Base-by-base conservation (phyloP, 179 eudicot genomes). In the Carnegiea gigantea region DNA sequence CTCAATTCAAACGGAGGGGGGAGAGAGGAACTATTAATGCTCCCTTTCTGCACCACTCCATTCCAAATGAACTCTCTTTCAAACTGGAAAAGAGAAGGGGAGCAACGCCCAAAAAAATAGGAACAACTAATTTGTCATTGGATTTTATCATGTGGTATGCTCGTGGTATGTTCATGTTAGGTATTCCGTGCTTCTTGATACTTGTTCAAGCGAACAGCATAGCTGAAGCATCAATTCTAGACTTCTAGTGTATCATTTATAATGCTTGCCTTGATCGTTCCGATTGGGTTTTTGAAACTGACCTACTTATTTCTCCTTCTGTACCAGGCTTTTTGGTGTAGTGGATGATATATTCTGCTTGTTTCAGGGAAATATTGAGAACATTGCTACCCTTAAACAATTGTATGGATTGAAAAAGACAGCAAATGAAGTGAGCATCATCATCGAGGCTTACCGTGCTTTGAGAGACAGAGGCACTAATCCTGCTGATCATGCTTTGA, bases 331-430 rank as follows among this genome's bases (percentile, higher is more conserved):
- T 84, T 94, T 95, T 82, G 90, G 94, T 65, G 98, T 89, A 17
- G 92, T 90, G 87, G 99, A 94, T 68, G 98, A 92, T 75, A 89
- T 95, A 84, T 94, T 91, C 91, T 95, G 99, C 90, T 82, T 95
- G 86, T 94, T 95, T 78, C 90, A 95, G 85, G 99, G 99, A 83
- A 97, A 92, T 88, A 90, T 95, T 46, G 97, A 94, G 88, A 95
- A 95, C 83, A 90, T 92, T 78, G 90, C 99, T 53, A 85, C 81
- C 70, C 89, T 95, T 71, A 94, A 95, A 85, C 99, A 94, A 78
- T 91, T 90, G 67, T 94, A 94, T 82, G 99, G 99, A 77, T 81
- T 94, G 74, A 91, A 81, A 86, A 95, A 95, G 89, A 82, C 90
- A 9, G 98, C 97, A 46, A 94, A 90, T 84, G 99, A 95, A 87